Evolutionary conservation across 179 eudicot genomes (phyloP).

Genomic region (Corrigiola litoralis): DNA sequence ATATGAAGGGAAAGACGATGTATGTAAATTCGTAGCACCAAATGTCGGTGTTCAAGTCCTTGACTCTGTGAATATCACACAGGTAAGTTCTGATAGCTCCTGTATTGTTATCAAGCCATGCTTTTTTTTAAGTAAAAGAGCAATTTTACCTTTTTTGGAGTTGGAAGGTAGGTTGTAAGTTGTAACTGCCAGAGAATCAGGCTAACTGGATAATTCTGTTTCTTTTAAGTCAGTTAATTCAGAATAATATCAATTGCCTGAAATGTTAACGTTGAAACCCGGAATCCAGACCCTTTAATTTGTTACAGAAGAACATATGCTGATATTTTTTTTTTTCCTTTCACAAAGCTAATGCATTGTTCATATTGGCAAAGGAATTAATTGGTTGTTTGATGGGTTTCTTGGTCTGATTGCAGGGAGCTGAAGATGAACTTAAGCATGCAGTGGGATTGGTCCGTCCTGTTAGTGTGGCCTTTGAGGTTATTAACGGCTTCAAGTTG

Average conservation of each 20-base stretch:
- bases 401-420: constrained; percentile 50
- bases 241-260: too few species aligned
- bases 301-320: background rate
- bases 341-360: background rate
- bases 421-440: constrained; percentile 91
- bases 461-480: constrained; percentile 96
- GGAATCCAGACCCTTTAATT: background rate
- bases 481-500: constrained; percentile 54
- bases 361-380: background rate
- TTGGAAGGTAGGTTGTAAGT: too few species aligned
- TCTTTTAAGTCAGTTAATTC: too few species aligned
- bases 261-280: too few species aligned
- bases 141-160: too few species aligned
- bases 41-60: constrained; percentile 69
- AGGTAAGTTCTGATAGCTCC: constrained; percentile 37
- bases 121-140: too few species aligned
- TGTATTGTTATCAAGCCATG: too few species aligned
- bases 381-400: background rate
- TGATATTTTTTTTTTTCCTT: background rate
- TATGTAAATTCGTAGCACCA: constrained; percentile 61
- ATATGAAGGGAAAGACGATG: constrained; percentile 61
- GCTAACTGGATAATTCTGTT: too few species aligned
- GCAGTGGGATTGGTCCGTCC: constrained; percentile 90
- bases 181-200: too few species aligned
- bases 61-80: constrained; percentile 81